Evolutionary conservation across 805 yeast genomes (phyloP).

Genomic region (Candida gorgasii): DNA sequence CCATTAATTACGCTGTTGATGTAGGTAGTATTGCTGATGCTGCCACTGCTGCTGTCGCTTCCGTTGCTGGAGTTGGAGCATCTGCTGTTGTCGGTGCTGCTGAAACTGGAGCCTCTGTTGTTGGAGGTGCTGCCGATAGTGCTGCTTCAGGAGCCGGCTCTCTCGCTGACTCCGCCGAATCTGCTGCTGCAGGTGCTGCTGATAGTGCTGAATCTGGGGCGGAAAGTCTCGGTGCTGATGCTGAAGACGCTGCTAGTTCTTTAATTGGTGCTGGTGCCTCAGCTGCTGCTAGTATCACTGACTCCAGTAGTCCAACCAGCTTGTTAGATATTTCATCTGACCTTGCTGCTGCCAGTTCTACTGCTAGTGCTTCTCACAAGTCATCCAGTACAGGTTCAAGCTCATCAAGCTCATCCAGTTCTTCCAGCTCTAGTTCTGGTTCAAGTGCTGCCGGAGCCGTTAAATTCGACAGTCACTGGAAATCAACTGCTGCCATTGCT

Average conservation of each 20-base stretch:
- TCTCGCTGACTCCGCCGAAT: slow-evolving; percentile 16
- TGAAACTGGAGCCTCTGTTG: slow-evolving; percentile 11
- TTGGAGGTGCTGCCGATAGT: slow-evolving; percentile 9
- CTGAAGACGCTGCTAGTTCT: slow-evolving; percentile 11
- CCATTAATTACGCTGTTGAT: slow-evolving; percentile 29
- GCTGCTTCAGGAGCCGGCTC: slow-evolving; percentile 17
- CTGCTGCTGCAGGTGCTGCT: slow-evolving; percentile 19
- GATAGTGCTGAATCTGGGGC: slow-evolving; percentile 17
- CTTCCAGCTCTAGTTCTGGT: slow-evolving; percentile 15
- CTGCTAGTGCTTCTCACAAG: slow-evolving; percentile 10
- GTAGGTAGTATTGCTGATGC: slow-evolving; percentile 9
- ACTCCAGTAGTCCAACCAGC: slow-evolving; percentile 12
- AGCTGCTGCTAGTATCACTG: slow-evolving; percentile 13
- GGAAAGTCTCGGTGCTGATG: no score
- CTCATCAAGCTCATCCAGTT: neutral
- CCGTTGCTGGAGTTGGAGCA: slow-evolving; percentile 17
- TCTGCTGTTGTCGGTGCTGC: slow-evolving; percentile 12
- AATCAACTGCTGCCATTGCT: slow-evolving; percentile 37
- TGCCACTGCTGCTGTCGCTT: slow-evolving; percentile 17
- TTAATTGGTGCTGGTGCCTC: slow-evolving; percentile 17
- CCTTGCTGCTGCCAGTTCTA: slow-evolving; percentile 12
- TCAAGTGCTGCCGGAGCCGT: slow-evolving; percentile 19
- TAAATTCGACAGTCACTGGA: slow-evolving; percentile 30
- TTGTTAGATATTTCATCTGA: slow-evolving; percentile 14
- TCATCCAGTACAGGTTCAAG: slow-evolving; percentile 9